These are phyloP conservation scores for Phytophthora tubulina DNA, from an alignment of 352 stramenopile genomes.

Conservation along the genomic window DNA sequence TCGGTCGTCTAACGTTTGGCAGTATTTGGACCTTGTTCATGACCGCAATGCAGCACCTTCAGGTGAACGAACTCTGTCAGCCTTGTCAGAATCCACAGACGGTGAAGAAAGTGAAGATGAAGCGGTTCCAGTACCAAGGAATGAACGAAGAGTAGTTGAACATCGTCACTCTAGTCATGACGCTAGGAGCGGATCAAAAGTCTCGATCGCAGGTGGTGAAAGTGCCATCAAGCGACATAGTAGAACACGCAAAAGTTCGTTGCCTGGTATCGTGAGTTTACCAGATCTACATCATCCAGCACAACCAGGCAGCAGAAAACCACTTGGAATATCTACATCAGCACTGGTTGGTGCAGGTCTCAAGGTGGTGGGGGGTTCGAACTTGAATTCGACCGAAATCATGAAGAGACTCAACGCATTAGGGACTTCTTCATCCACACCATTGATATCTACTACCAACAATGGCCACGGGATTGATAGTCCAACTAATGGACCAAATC, in stretches of 20 bases:
- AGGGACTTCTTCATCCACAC: slow-evolving; percentile 53
- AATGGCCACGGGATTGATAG: slow-evolving; percentile 20
- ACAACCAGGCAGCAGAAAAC: slow-evolving; percentile 13
- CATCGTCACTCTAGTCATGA: not conserved
- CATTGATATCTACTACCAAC: slow-evolving; percentile 23
- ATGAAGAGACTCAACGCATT: slow-evolving; percentile 66
- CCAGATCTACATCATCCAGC: slow-evolving; percentile 44
- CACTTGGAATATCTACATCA: slow-evolving; percentile 12
- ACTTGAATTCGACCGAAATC: slow-evolving; percentile 57
- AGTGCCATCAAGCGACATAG: not conserved
- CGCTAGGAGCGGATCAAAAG: slow-evolving; percentile 7
- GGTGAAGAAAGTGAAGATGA: slow-evolving; percentile 28
- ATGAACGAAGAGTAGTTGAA: not conserved
- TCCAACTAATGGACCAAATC: not conserved
- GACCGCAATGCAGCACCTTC: slow-evolving; percentile 42
- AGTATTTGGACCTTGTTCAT: slow-evolving; percentile 69
- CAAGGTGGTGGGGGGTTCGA: slow-evolving; percentile 10
- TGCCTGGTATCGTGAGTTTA: slow-evolving; percentile 49
- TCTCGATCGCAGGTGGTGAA: not conserved
- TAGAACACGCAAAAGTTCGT: slow-evolving; percentile 18
- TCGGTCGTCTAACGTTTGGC: slow-evolving; percentile 77
- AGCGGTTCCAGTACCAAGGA: not conserved
- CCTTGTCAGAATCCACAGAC: slow-evolving; percentile 14
- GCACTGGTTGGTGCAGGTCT: slow-evolving; percentile 15
- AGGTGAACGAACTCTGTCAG: slow-evolving; percentile 8